Conservation (phyloP, 2,329 filamentous ascomycete species). For the Colletotrichum eleusines region DNA sequence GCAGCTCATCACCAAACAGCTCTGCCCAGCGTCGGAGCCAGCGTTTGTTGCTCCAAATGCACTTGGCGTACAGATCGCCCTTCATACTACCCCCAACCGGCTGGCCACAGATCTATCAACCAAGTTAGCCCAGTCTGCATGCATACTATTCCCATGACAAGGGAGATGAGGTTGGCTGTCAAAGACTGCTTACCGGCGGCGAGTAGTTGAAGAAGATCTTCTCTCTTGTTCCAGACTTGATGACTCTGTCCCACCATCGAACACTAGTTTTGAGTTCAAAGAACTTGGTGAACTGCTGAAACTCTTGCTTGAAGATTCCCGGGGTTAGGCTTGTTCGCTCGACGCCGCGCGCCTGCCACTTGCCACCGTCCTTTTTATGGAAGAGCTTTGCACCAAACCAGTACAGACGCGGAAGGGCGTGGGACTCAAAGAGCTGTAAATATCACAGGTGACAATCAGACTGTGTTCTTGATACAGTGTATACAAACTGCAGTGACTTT, state of each 20-base stretch:
- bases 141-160: neutral
- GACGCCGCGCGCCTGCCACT: conserved; percentile 23
- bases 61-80: conserved; percentile 15
- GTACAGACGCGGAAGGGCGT: conserved; percentile 70
- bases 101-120: conserved; percentile 33
- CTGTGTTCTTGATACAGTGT: neutral
- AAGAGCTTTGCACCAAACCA: conserved; percentile 67
- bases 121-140: neutral
- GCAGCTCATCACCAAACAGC: conserved; percentile 38
- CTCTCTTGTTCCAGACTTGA: conserved; percentile 49
- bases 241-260: conserved; percentile 68
- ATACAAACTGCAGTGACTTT: neutral
- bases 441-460: neutral
- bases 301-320: conserved; percentile 57
- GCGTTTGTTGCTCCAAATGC: conserved; percentile 22
- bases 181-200: conserved; percentile 57
- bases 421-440: conserved; percentile 76
- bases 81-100: conserved; percentile 30
- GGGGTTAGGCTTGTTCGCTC: conserved; percentile 55
- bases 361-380: conserved; percentile 52
- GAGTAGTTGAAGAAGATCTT: conserved; percentile 56
- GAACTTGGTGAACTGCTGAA: conserved; percentile 65
- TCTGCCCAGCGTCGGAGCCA: conserved; percentile 24
- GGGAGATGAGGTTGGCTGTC: neutral
- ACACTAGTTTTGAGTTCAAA: conserved; percentile 70